Percentiles rank a stretch among this genome's conserved stretches.
phyloP scores from a whole-genome alignment of 75 land plant species.

The Cryptomeria japonica region DNA sequence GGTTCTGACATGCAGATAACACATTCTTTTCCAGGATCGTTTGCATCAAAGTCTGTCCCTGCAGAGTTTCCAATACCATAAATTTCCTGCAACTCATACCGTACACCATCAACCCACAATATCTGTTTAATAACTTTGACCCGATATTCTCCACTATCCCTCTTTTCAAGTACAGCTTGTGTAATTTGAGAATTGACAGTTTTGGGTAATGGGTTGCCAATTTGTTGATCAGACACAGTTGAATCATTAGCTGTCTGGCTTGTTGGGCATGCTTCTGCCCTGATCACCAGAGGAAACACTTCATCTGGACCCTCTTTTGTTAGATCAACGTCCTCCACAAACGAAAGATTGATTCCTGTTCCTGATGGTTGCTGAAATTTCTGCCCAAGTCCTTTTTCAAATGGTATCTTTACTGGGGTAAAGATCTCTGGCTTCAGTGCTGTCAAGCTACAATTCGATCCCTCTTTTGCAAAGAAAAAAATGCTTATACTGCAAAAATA shows the following conservation, averaged over 20 bases:
- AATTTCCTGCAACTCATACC: constrained; percentile 94
- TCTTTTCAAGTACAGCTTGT: constrained; percentile 88
- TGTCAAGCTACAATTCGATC: constrained; percentile 49
- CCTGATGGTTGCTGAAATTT: constrained; percentile 83
- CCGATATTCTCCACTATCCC: constrained; percentile 63
- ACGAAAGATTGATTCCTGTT: constrained; percentile 81
- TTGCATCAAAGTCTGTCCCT: constrained; percentile 58
- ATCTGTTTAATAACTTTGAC: constrained; percentile 87
- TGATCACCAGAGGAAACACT: constrained; percentile 73
- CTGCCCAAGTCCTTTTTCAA: constrained; percentile 83
- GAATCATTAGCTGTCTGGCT: constrained; percentile 16
- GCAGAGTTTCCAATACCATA: constrained; percentile 89
- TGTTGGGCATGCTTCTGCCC: constrained; percentile 61
- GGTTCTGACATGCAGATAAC: constrained; percentile 95
- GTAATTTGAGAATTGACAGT: constrained; percentile 81
- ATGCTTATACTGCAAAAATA: constrained; percentile 67
- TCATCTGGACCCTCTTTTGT: constrained; percentile 48
- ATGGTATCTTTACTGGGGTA: constrained; percentile 58
- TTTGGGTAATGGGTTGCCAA: constrained; percentile 39
- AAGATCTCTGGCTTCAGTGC: constrained; percentile 52
- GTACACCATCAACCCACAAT: constrained; percentile 65
- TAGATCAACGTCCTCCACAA: constrained; percentile 65
- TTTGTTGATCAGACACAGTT: constrained; percentile 19
- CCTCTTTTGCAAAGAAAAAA: constrained; percentile 84
- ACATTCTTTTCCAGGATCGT: constrained; percentile 91